phyloP scores from a whole-genome alignment of 805 yeast genomes.

The Jamesozyma spencerorum region DNA sequence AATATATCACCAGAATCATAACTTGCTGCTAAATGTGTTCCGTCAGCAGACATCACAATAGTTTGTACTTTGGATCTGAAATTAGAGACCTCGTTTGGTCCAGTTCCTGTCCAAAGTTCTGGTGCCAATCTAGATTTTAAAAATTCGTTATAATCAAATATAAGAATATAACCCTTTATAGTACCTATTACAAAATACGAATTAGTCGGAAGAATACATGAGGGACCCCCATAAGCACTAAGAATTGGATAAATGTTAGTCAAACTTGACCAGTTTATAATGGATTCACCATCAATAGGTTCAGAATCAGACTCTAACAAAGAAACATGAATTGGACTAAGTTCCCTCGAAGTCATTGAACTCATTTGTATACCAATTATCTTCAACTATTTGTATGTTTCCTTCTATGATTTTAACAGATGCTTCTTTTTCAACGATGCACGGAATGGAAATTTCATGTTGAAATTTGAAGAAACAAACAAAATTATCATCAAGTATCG shows the following conservation, averaged over 20 bases:
- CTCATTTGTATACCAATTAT: too few relatives aligned
- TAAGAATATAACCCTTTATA: constrained; percentile 48
- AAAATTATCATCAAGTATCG: too few relatives aligned
- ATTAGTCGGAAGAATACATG: constrained; percentile 36
- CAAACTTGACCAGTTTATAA: constrained; percentile 14
- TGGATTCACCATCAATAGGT: constrained; percentile 2
- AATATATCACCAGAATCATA: constrained; percentile 53
- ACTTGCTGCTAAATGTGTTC: constrained; percentile 62
- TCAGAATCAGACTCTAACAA: not conserved
- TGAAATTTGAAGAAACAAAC: too few relatives aligned
- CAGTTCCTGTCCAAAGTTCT: constrained; percentile 2
- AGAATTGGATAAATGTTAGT: constrained; percentile 20
- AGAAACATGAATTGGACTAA: too few relatives aligned
- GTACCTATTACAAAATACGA: constrained; percentile 59
- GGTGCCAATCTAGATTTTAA: constrained; percentile 34
- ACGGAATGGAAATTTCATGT: too few relatives aligned
- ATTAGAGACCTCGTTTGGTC: constrained; percentile 1
- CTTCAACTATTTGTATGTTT: too few relatives aligned
- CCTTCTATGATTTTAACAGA: too few relatives aligned
- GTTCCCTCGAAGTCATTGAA: too few relatives aligned
- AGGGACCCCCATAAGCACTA: constrained; percentile 44
- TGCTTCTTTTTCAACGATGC: too few relatives aligned
- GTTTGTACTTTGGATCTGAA: constrained; percentile 42
- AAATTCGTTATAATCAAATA: constrained; percentile 62
- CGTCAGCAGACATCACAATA: constrained; percentile 57